A percentile compares a stretch with the other conserved stretches of the same genome.
Evolutionary conservation across 1,139 yeast genomes (phyloP).

Genomic region (Blastobotrys ciferrii): DNA sequence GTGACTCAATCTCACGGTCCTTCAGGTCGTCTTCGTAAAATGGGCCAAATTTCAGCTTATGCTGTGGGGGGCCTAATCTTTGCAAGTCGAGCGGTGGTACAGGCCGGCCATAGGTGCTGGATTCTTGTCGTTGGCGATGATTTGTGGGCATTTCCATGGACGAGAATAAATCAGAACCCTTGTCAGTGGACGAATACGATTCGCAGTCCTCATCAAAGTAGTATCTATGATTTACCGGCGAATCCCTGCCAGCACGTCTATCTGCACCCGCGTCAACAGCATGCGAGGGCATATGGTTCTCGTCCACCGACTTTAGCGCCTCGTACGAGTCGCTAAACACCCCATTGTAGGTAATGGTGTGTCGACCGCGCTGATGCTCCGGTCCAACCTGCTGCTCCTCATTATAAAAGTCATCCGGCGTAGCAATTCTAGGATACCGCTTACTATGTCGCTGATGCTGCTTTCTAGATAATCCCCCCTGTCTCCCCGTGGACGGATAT

Average conservation of each 20-base stretch:
- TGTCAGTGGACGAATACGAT: neutral
- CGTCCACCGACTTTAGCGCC: neutral
- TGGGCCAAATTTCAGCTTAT: slow-evolving; percentile 15
- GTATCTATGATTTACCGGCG: neutral
- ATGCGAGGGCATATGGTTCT: neutral
- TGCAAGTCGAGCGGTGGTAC: slow-evolving; percentile 16
- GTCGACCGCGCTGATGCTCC: no score
- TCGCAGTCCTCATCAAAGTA: neutral
- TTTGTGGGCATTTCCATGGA: no score
- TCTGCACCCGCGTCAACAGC: neutral
- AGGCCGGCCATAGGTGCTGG: no score
- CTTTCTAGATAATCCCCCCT: neutral
- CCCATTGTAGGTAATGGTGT: neutral
- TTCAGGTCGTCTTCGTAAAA: slow-evolving; percentile 16
- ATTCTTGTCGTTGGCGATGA: no score
- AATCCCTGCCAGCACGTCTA: no score
- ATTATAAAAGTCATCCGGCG: neutral
- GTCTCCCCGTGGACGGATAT: neutral
- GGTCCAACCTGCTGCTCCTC: neutral
- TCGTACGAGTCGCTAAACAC: neutral
- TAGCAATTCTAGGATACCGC: slow-evolving; percentile 2
- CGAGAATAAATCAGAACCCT: no score
- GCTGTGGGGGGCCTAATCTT: slow-evolving; percentile 14
- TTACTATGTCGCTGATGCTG: neutral
- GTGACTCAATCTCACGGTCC: slow-evolving; percentile 9